Conservation (phyloP, 371 early-diverging fungal genomes). For the Circinella umbellata region DNA sequence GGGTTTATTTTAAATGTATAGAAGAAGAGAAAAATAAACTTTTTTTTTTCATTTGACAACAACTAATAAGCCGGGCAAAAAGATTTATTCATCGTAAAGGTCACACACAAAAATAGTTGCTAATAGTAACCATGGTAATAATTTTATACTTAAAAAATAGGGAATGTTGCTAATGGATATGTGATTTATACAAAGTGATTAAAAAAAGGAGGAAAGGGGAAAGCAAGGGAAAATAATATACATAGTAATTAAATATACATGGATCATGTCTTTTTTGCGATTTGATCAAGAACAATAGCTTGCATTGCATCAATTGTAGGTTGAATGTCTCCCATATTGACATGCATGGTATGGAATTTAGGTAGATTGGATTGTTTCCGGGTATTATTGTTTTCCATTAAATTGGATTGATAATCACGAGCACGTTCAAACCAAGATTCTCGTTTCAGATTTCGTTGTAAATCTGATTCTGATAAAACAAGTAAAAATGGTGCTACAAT, state of each 20-base stretch:
- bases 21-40: slow-evolving; percentile 10
- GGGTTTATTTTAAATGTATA: background rate
- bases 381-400: slow-evolving; percentile 16
- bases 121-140: background rate
- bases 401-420: slow-evolving; percentile 19
- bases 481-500: slow-evolving; percentile 33
- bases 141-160: background rate
- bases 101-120: background rate
- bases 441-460: slow-evolving; percentile 14
- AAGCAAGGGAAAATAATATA: background rate
- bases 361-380: slow-evolving; percentile 1
- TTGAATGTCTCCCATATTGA: slow-evolving; percentile 29
- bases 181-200: background rate
- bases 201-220: no score
- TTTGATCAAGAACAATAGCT: slow-evolving; percentile 23
- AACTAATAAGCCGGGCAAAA: background rate
- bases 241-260: background rate
- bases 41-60: slow-evolving; percentile 15
- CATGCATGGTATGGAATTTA: slow-evolving; percentile 22
- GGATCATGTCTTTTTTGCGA: slow-evolving; percentile 19
- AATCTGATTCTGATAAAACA: slow-evolving; percentile 14
- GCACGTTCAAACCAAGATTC: slow-evolving; percentile 19
- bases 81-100: background rate
- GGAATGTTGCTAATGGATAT: background rate
- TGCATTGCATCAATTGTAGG: slow-evolving; percentile 29